Conservation (phyloP, 306 rosid species). For the Hippophae rhamnoides region DNA sequence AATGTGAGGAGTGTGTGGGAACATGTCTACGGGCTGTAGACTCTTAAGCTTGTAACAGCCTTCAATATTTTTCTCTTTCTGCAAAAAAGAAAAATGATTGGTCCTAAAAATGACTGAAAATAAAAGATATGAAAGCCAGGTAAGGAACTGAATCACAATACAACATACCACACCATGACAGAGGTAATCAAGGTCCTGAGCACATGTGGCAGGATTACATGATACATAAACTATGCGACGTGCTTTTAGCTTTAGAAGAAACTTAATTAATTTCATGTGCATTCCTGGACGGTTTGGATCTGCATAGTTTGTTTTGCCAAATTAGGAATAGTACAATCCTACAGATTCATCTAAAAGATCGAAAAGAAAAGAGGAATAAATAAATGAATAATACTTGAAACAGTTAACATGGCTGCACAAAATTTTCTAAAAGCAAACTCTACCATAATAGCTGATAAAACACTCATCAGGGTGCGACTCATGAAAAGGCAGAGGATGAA, state of each 20-base stretch:
- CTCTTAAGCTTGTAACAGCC: conserved; percentile 77
- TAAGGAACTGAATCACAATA: background rate
- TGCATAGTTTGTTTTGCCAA: conserved; percentile 21
- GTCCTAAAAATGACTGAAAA: background rate
- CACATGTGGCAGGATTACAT: conserved; percentile 96
- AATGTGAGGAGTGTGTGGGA: conserved; percentile 96
- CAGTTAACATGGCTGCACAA: background rate
- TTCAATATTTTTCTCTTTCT: conserved; percentile 58
- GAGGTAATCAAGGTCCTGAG: conserved; percentile 87
- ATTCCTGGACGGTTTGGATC: conserved; percentile 99
- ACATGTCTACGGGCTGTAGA: conserved; percentile 94
- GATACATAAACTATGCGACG: conserved; percentile 82
- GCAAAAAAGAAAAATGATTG: conserved; percentile 17
- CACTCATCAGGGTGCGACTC: too few species aligned
- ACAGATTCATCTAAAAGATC: background rate
- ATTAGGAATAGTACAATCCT: conserved; percentile 10
- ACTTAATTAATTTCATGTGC: conserved; percentile 94
- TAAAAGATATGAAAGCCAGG: conserved; percentile 11
- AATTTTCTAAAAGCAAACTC: background rate
- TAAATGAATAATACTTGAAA: background rate
- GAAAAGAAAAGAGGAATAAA: background rate
- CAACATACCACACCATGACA: conserved; percentile 87
- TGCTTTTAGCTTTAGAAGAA: conserved; percentile 66
- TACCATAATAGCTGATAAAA: background rate
- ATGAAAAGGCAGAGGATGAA: too few species aligned